Evolutionary conservation across 148 eudicot species (phyloP), one percentile per base, ranked within the genome.

Genomic region (Rhododendron griersonianum): DNA sequence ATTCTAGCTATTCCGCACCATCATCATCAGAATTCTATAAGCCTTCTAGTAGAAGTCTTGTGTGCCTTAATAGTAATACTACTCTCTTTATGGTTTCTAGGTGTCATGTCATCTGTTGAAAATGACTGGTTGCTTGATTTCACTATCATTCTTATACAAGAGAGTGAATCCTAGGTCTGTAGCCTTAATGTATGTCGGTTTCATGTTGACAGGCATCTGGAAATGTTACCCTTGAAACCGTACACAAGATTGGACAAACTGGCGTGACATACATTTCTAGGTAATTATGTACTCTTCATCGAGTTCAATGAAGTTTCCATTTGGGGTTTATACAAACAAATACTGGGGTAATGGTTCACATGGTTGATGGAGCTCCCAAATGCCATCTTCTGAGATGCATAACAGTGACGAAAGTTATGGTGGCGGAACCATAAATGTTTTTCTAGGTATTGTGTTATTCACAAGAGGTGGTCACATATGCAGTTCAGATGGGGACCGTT

Each of bases 191-290:
- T 1, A n/a, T 74, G 7, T 55, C 19, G 41, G 8, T 88, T 78
- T 77, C 51, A 78, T 87, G 79, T 84, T 86, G 86, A 71, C 95
- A 96, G 99, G 99, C 99, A 84, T 96, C 99, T 86, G 99, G 99
- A 92, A 96, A 96, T 90, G 97, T 96, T 73, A 95, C 96, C 73
- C 95, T 94, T 87, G 99, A 96, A 65, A 93, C 97, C 7, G 95
- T 94, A 10, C 92, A 93, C 89, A 87, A 88, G 88, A 94, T 94
- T 86, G 98, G 98, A 81, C 97, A 95, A 92, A 94, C 96, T 81
- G 97, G 98, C 35, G 97, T 95, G 55, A 93, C 94, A 83, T 95
- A 91, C 93, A 93, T 95, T 79, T 95, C 98, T 23, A 94, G 98
- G 98, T 94, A 92, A 87, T 78, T 73, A 39, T 74, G 39, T 45